Evolutionary conservation across 768 basidiomycete species (phyloP).

Genomic region (Lactifluus piperatus): DNA sequence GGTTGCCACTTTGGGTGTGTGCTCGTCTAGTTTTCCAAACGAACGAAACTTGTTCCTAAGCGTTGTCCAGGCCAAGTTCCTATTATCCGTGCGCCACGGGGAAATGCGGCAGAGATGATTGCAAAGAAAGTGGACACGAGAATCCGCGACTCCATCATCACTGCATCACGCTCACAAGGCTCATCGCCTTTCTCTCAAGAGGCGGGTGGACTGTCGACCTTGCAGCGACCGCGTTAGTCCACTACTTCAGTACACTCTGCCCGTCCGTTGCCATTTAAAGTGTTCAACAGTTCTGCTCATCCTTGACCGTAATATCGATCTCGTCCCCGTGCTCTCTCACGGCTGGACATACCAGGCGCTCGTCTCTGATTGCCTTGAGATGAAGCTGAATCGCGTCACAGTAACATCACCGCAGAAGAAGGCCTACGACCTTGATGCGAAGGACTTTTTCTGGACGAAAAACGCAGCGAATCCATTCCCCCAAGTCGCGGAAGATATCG

Average conservation of each 20-base stretch:
- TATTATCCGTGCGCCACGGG: constrained; percentile 87
- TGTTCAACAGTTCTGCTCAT: constrained; percentile 72
- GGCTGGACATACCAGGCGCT: constrained; percentile 99
- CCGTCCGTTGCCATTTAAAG: constrained; percentile 4
- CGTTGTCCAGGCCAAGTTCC: constrained; percentile 68
- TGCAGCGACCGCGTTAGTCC: constrained; percentile 77
- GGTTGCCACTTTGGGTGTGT: constrained; percentile 74
- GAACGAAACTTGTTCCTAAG: not conserved
- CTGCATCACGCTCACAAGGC: constrained; percentile 52
- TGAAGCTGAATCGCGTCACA: constrained; percentile 92
- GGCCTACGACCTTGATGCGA: constrained; percentile 93
- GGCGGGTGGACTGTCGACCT: constrained; percentile 69
- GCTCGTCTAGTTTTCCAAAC: not conserved
- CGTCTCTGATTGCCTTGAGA: constrained; percentile 94
- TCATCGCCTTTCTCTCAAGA: constrained; percentile 72
- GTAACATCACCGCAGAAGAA: constrained; percentile 68
- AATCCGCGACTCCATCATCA: constrained; percentile 77
- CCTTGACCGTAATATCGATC: constrained; percentile 89
- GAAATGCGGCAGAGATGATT: constrained; percentile 99
- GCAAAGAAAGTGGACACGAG: constrained; percentile 91
- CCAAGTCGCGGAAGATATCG: constrained; percentile 96
- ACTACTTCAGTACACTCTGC: not conserved
- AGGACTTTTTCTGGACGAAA: constrained; percentile 98
- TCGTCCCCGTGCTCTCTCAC: constrained; percentile 88
- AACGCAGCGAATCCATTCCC: constrained; percentile 97